Conservation (phyloP, 768 basidiomycete species). For the Hebeloma cylindrosporum region DNA sequence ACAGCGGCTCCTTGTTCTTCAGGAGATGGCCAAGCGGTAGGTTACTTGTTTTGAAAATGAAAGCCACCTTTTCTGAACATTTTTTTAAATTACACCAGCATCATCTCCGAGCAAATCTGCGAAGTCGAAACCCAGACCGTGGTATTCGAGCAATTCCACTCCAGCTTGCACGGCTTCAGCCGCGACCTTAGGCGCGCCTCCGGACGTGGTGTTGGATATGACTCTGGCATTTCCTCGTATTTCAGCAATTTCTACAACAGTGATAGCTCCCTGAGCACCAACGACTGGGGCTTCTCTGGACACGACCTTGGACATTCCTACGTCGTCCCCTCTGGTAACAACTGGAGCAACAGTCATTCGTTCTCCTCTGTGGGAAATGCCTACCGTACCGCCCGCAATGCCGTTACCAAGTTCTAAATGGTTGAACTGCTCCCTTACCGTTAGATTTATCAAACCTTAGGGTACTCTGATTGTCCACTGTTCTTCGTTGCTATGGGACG, state of each 20-base stretch:
- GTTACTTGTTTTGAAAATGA: neutral
- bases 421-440: neutral
- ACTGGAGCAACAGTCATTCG: slow-evolving; percentile 36
- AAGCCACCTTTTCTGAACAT: neutral
- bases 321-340: slow-evolving; percentile 36
- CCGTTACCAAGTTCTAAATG: slow-evolving; percentile 22
- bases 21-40: slow-evolving; percentile 48
- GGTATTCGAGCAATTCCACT: slow-evolving; percentile 43
- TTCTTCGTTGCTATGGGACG: slow-evolving; percentile 16
- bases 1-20: slow-evolving; percentile 44
- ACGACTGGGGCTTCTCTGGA: slow-evolving; percentile 43
- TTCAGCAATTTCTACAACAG: slow-evolving; percentile 32
- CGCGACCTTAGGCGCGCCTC: slow-evolving; percentile 42
- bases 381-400: slow-evolving; percentile 30
- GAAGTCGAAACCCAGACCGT: slow-evolving; percentile 50
- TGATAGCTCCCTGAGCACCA: slow-evolving; percentile 38
- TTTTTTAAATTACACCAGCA: slow-evolving; percentile 28
- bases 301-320: slow-evolving; percentile 37
- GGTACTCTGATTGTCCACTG: slow-evolving; percentile 7
- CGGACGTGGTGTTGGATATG: slow-evolving; percentile 39
- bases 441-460: slow-evolving; percentile 14
- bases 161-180: slow-evolving; percentile 40
- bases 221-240: slow-evolving; percentile 36
- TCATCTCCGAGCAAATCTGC: slow-evolving; percentile 47
- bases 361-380: slow-evolving; percentile 33